phyloP scores from a whole-genome alignment of 495 filamentous ascomycete species.

The Cudoniella acicularis region DNA sequence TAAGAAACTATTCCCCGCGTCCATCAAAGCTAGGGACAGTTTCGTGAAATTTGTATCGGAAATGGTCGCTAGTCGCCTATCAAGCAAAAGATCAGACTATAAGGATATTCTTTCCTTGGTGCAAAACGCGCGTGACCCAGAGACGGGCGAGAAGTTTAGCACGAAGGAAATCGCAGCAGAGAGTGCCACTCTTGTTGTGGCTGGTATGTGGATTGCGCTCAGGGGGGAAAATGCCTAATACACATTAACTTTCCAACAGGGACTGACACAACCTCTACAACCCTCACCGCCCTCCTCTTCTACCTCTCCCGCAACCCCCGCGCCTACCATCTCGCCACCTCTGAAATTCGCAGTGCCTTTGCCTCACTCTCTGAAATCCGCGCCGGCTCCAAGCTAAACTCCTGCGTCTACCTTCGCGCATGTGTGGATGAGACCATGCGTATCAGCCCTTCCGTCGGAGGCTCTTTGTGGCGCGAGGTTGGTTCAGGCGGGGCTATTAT shows the following conservation, averaged over 20 bases:
- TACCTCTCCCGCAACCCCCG: slow-evolving; percentile 30
- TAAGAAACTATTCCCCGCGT: not conserved
- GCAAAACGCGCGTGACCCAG: not conserved
- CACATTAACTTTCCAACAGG: not conserved
- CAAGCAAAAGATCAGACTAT: not conserved
- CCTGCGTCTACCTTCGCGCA: slow-evolving; percentile 30
- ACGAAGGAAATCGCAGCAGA: not conserved
- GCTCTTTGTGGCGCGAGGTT: slow-evolving; percentile 23
- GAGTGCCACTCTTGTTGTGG: not conserved
- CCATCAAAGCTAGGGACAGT: not conserved
- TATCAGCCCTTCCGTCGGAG: slow-evolving; percentile 23
- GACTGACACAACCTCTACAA: slow-evolving; percentile 29
- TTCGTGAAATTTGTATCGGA: not conserved
- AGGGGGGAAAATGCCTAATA: not conserved
- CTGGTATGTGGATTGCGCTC: not conserved
- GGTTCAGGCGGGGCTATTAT: slow-evolving; percentile 13
- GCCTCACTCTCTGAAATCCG: slow-evolving; percentile 24
- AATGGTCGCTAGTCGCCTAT: not conserved
- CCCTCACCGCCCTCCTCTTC: slow-evolving; percentile 30
- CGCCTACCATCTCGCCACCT: slow-evolving; percentile 18
- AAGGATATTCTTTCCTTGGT: not conserved
- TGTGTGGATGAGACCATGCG: slow-evolving; percentile 31
- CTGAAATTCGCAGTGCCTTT: slow-evolving; percentile 34
- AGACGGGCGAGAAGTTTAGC: not conserved
- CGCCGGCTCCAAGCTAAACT: slow-evolving; percentile 25